These are phyloP conservation scores for Hanseniaspora singularis DNA, from an alignment of 805 yeast species.

Conservation along the genomic window DNA sequence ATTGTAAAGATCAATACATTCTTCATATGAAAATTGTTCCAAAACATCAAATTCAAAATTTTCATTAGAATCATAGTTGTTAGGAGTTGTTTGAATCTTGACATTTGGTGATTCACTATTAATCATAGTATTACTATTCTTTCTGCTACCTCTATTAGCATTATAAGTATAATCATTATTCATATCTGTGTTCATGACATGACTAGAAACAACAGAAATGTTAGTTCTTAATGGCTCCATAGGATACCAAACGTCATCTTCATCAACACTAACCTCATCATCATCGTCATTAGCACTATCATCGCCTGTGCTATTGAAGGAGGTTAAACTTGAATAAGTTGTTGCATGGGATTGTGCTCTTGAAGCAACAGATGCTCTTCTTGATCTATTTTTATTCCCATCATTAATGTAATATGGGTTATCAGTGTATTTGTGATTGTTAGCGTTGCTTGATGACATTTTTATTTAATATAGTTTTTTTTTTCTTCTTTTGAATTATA, in stretches of 20 bases:
- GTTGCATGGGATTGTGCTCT: background rate
- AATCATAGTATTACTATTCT: too few species aligned
- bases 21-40: conserved; percentile 11
- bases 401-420: conserved; percentile 3
- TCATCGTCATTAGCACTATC: conserved; percentile 16
- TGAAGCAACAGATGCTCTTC: conserved; percentile 8
- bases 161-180: background rate
- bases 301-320: background rate
- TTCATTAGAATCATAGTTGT: background rate
- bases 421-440: conserved; percentile 1
- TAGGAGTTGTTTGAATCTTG: too few species aligned
- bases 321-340: background rate
- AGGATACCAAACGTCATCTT: conserved; percentile 7
- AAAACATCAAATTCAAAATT: conserved; percentile 5
- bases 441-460: background rate
- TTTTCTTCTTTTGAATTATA: too few species aligned
- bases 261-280: conserved; percentile 1
- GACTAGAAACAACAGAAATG: background rate
- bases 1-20: conserved; percentile 11
- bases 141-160: background rate
- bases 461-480: too few species aligned
- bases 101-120: too few species aligned
- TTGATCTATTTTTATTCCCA: background rate
- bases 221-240: conserved; percentile 6
- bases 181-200: background rate